phyloP scores from a whole-genome alignment of 305 asterid species.

The Fraxinus dipetala region DNA sequence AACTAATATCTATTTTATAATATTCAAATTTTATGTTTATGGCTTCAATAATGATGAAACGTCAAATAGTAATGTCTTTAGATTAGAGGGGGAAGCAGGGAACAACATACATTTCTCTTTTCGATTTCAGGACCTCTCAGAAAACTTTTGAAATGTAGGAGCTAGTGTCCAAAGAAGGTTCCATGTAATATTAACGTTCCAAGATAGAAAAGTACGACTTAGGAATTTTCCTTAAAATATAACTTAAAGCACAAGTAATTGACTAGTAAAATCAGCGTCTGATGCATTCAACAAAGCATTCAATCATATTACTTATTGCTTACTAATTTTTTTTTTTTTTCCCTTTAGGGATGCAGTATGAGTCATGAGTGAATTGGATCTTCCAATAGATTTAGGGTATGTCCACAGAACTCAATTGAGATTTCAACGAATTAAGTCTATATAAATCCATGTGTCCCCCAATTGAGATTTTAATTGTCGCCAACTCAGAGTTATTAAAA shows the following conservation, averaged over 20 bases:
- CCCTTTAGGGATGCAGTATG: background rate
- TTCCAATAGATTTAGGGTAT: background rate
- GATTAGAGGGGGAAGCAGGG: background rate
- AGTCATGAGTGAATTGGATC: background rate
- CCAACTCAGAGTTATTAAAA: background rate
- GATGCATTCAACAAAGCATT: background rate
- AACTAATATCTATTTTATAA: background rate
- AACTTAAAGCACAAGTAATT: slow-evolving; percentile 5
- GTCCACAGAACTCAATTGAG: background rate
- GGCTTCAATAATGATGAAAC: background rate
- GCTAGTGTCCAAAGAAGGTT: slow-evolving; percentile 2
- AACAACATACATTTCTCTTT: background rate
- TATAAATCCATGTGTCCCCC: background rate
- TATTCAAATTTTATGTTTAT: background rate
- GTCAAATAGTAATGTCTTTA: background rate
- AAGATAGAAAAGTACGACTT: slow-evolving; percentile 5
- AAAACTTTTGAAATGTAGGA: slow-evolving; percentile 4
- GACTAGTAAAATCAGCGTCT: background rate
- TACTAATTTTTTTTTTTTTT: background rate
- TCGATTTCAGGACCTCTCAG: background rate
- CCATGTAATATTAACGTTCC: background rate
- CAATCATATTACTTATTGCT: background rate
- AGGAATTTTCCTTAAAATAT: background rate
- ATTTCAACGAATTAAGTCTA: background rate
- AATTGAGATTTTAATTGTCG: background rate